These are phyloP conservation scores for Cyclostephanos invisitatus DNA, from an alignment of 108 stramenopile species.

Conservation along the genomic window DNA sequence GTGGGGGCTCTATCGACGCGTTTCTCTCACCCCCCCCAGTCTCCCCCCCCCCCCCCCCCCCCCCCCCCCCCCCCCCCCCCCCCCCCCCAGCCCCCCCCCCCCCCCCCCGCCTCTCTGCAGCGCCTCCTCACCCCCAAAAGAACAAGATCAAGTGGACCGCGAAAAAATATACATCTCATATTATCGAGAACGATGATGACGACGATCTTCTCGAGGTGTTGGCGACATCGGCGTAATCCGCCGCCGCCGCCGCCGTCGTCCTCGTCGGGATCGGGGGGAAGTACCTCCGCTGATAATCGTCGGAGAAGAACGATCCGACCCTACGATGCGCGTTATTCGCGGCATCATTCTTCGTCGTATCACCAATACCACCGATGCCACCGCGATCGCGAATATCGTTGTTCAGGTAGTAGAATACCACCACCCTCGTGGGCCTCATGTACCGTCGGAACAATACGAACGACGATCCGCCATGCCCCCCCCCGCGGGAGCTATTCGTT, in stretches of 20 bases:
- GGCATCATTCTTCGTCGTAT: neutral
- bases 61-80: neutral
- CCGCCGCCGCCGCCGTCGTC: neutral
- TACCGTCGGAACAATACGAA: constrained; percentile 27
- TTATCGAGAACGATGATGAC: neutral
- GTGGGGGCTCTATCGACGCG: no score
- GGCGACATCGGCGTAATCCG: neutral
- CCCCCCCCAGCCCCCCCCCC: neutral
- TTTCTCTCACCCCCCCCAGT: neutral
- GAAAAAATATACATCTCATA: neutral
- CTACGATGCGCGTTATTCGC: neutral
- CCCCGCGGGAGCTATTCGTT: constrained; percentile 16
- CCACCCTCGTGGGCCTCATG: constrained; percentile 41
- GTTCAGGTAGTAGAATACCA: constrained; percentile 39
- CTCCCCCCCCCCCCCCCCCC: neutral
- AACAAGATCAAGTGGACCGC: no score
- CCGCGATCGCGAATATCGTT: neutral
- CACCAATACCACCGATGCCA: neutral
- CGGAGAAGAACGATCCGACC: constrained; percentile 39
- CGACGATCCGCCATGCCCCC: no score
- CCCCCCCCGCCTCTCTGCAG: neutral
- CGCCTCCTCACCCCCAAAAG: no score
- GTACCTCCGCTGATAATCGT: constrained; percentile 41
- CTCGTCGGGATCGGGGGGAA: constrained; percentile 15
- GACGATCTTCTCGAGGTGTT: no score